These are phyloP conservation scores for Xylariales sp. DNA, from an alignment of 2,329 filamentous ascomycete species.

Conservation along the genomic window DNA sequence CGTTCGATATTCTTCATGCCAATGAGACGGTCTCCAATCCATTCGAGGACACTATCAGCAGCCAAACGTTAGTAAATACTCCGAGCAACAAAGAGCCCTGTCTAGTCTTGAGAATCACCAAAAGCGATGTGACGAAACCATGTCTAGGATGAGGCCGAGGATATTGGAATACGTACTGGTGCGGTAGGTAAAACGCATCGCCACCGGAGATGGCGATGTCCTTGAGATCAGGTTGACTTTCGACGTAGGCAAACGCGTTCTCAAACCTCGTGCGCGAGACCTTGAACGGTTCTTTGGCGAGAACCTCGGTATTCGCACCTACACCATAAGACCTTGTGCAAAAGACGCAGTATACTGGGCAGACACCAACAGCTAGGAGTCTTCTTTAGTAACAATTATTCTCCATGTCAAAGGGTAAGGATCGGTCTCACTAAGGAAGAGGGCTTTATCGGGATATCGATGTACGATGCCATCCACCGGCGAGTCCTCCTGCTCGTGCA, in stretches of 20 bases:
- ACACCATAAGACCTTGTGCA: slow-evolving; percentile 72
- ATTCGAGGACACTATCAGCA: slow-evolving; percentile 54
- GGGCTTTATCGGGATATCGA: slow-evolving; percentile 71
- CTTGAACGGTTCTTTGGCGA: slow-evolving; percentile 57
- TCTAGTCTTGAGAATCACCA: background rate
- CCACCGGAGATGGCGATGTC: slow-evolving; percentile 74
- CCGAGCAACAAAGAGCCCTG: background rate
- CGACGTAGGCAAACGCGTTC: slow-evolving; percentile 67
- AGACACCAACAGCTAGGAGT: slow-evolving; percentile 65
- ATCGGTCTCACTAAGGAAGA: slow-evolving; percentile 67
- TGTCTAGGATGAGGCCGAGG: background rate
- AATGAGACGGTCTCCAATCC: slow-evolving; percentile 67
- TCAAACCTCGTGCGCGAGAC: slow-evolving; percentile 62
- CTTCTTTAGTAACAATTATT: slow-evolving; percentile 40
- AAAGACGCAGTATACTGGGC: slow-evolving; percentile 71
- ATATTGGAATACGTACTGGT: slow-evolving; percentile 48
- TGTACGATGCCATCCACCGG: slow-evolving; percentile 69
- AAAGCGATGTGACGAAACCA: background rate
- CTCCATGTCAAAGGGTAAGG: background rate
- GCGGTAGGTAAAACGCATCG: slow-evolving; percentile 68
- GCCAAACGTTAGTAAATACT: background rate
- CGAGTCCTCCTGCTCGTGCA: slow-evolving; percentile 67
- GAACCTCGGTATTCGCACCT: slow-evolving; percentile 64
- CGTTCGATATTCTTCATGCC: slow-evolving; percentile 68
- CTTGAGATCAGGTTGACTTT: slow-evolving; percentile 58